phyloP scores from a whole-genome alignment of 2,329 filamentous ascomycete species.

The Neopestalotiopsis sp. region DNA sequence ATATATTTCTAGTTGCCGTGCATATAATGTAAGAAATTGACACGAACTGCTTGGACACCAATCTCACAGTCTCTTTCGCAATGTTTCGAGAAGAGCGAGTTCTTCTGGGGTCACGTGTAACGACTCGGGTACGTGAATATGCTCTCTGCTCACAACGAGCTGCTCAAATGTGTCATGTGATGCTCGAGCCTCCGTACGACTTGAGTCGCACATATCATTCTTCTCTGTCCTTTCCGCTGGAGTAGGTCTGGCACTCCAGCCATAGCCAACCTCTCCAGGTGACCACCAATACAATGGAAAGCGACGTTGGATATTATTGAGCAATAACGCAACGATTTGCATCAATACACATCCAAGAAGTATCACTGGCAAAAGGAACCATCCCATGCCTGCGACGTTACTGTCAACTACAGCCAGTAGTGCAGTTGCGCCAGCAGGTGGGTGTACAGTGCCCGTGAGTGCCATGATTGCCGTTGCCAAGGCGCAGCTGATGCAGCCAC shows the following conservation, averaged over 20 bases:
- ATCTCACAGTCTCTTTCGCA: slow-evolving; percentile 13
- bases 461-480: slow-evolving; percentile 69
- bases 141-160: neutral
- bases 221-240: neutral
- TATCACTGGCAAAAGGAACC: slow-evolving; percentile 70
- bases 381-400: slow-evolving; percentile 63
- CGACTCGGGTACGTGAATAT: slow-evolving; percentile 9
- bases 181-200: neutral
- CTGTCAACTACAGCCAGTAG: slow-evolving; percentile 69
- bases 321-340: slow-evolving; percentile 63
- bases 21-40: too few relatives aligned
- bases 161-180: neutral
- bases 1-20: too few relatives aligned
- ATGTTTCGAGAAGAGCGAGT: slow-evolving; percentile 10
- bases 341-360: slow-evolving; percentile 66
- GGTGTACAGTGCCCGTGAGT: slow-evolving; percentile 74
- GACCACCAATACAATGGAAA: slow-evolving; percentile 78
- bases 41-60: neutral
- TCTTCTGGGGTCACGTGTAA: slow-evolving; percentile 16
- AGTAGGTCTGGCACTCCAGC: neutral
- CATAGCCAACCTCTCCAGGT: slow-evolving; percentile 37
- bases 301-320: slow-evolving; percentile 72
- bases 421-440: slow-evolving; percentile 77
- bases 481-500: slow-evolving; percentile 69
- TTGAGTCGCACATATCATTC: neutral